Evolutionary conservation across 2,329 filamentous ascomycete genomes (phyloP), one percentile per base, ranked within the genome.

Genomic region (Sclerotinia minor): DNA sequence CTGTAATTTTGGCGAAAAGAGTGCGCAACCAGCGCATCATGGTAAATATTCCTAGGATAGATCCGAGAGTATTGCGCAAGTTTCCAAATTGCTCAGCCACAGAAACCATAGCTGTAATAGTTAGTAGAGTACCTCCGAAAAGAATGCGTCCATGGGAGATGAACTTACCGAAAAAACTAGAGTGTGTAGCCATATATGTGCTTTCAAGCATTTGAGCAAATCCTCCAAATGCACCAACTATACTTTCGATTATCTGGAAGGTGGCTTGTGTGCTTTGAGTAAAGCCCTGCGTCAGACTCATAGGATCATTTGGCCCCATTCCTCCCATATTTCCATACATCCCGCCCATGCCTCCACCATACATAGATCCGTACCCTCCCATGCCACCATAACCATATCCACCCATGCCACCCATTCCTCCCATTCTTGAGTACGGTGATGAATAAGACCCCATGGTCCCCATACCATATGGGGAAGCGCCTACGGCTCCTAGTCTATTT

Each of bases 151-250:
- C 8, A 7, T 13, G 50, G 38, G 26, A 49, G 2, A 35, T 17
- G 5, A 53, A 80, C 90, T 75, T 85, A 97, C 93, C 94, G 76
- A 98, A 99, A 80, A 99, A 99, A 65, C 92, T 97, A 7, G 94
- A 97, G 80, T 99, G 95, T 0, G 95, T 99, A 41, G 96, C 95
- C 96, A 99, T 99, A 76, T 97, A 99, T 15, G 95, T 98, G 82
- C 95, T 98, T 81, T 99, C 95, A 38, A 99, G 85, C 95, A 99
- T 99, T 82, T 99, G 95, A 17, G 96, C 92, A 77, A 99, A 98
- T 0, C 96, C 95, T 26, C 94, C 94, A 82, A 99, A 99, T 2
- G 95, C 94, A 32, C 92, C 92, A 19, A 99, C 95, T 68, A 99
- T 91, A 74, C 94, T 95, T 81, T 99, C 95, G 64, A 99, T 92